Percentiles rank a stretch among this genome's conserved stretches.
These are phyloP conservation scores for Musa beccarii DNA, from an alignment of 176 grass and related monocot genomes.

Conservation along the genomic window DNA sequence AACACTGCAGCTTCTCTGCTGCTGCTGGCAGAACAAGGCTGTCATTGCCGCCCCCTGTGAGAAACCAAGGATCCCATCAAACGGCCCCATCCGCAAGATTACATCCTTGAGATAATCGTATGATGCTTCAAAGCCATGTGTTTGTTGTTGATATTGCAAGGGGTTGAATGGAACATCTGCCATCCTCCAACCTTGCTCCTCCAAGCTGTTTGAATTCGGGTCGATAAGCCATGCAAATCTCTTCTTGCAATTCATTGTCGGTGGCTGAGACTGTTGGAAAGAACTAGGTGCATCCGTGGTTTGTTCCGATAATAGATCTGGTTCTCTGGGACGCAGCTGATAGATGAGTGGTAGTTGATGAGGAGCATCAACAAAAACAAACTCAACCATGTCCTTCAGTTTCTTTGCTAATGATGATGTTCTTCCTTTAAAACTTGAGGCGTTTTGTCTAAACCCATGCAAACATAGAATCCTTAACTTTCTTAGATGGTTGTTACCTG, in stretches of 20 bases:
- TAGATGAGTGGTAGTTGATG: slow-evolving; percentile 72
- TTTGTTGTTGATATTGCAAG: slow-evolving; percentile 75
- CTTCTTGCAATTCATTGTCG: slow-evolving; percentile 23
- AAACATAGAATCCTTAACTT: slow-evolving; percentile 80
- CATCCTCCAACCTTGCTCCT: slow-evolving; percentile 46
- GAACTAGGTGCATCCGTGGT: neutral
- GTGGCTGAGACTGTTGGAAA: slow-evolving; percentile 25
- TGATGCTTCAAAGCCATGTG: slow-evolving; percentile 60
- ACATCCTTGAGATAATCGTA: slow-evolving; percentile 39
- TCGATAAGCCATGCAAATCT: slow-evolving; percentile 73
- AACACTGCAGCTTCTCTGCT: slow-evolving; percentile 32
- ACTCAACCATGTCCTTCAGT: slow-evolving; percentile 61
- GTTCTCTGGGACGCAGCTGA: slow-evolving; percentile 24
- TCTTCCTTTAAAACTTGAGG: slow-evolving; percentile 87
- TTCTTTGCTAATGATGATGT: slow-evolving; percentile 82
- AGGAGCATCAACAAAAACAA: slow-evolving; percentile 77
- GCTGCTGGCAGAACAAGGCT: slow-evolving; percentile 55
- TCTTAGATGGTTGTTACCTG: slow-evolving; percentile 41
- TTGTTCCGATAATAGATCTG: neutral
- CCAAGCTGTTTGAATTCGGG: slow-evolving; percentile 13
- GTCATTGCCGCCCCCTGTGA: slow-evolving; percentile 82
- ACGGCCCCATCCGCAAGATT: slow-evolving; percentile 38
- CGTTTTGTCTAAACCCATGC: slow-evolving; percentile 92
- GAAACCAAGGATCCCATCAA: slow-evolving; percentile 77
- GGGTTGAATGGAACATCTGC: slow-evolving; percentile 50